Percentiles rank a stretch among this genome's conserved stretches.
These are phyloP conservation scores for Blastocystis sp. DNA, from an alignment of 352 stramenopile genomes.

Conservation along the genomic window DNA sequence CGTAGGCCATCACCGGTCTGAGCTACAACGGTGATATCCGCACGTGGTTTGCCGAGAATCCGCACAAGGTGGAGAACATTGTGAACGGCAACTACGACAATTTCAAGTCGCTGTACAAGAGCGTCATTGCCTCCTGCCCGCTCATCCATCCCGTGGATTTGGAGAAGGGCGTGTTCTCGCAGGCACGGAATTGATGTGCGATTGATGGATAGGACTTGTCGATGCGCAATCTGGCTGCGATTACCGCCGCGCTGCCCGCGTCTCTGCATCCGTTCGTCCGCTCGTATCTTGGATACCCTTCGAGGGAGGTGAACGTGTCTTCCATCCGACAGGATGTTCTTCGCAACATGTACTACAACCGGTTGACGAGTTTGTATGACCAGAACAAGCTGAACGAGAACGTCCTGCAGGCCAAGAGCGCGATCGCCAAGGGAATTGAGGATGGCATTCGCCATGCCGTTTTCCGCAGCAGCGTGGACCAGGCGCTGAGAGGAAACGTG, in stretches of 20 bases:
- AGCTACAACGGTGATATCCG: slow-evolving; percentile 69
- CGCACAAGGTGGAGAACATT: slow-evolving; percentile 69
- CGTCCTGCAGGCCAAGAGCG: slow-evolving; percentile 15
- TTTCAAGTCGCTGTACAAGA: slow-evolving; percentile 51
- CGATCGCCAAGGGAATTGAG: slow-evolving; percentile 25
- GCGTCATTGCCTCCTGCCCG: slow-evolving; percentile 18
- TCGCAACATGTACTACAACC: slow-evolving; percentile 34
- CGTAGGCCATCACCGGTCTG: slow-evolving; percentile 61
- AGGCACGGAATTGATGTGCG: neutral
- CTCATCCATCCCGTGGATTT: slow-evolving; percentile 28
- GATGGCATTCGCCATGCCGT: slow-evolving; percentile 31
- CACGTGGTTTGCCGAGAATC: slow-evolving; percentile 68
- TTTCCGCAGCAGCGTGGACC: slow-evolving; percentile 49
- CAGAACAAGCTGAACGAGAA: slow-evolving; percentile 22
- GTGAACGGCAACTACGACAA: slow-evolving; percentile 50
- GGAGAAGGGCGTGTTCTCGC: neutral
- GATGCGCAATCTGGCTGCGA: slow-evolving; percentile 29
- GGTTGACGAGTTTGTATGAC: slow-evolving; percentile 42
- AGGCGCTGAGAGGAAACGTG: slow-evolving; percentile 34
- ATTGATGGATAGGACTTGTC: slow-evolving; percentile 48
- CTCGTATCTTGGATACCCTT: neutral
- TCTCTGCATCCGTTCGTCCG: slow-evolving; percentile 39
- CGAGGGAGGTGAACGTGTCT: neutral
- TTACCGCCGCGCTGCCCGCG: slow-evolving; percentile 7
- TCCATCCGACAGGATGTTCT: neutral